A percentile compares a stretch with the other conserved stretches of the same genome.
These are phyloP conservation scores for Galerina marginata DNA, from an alignment of 768 basidiomycete genomes.

Conservation along the genomic window DNA sequence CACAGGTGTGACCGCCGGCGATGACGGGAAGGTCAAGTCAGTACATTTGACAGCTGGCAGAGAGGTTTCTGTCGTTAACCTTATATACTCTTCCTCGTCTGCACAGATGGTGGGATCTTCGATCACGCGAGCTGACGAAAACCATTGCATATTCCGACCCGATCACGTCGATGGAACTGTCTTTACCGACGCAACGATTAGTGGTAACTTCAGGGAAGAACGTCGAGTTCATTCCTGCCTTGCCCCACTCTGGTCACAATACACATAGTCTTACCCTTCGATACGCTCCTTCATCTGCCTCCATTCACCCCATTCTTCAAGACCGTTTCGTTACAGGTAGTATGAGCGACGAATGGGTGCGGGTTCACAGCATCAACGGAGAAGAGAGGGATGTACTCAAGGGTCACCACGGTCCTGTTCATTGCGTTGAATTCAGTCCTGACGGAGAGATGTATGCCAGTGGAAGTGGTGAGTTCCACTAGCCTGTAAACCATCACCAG, in stretches of 20 bases:
- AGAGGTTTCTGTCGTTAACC: background rate
- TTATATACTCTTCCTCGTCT: slow-evolving; percentile 18
- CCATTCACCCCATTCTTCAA: slow-evolving; percentile 87
- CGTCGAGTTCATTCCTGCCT: slow-evolving; percentile 87
- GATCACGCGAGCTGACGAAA: slow-evolving; percentile 75
- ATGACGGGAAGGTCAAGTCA: slow-evolving; percentile 91
- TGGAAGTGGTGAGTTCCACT: slow-evolving; percentile 81
- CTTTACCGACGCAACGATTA: slow-evolving; percentile 77
- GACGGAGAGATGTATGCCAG: slow-evolving; percentile 98
- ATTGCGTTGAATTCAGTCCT: slow-evolving; percentile 91
- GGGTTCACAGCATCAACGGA: slow-evolving; percentile 89
- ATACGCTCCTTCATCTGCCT: slow-evolving; percentile 92
- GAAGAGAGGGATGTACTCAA: slow-evolving; percentile 91
- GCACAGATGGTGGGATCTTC: slow-evolving; percentile 94
- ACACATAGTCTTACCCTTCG: slow-evolving; percentile 80
- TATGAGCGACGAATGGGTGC: slow-evolving; percentile 92
- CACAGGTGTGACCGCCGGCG: slow-evolving; percentile 87
- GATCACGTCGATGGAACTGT: slow-evolving; percentile 95
- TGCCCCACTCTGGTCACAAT: slow-evolving; percentile 60
- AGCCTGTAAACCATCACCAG: background rate
- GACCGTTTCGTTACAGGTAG: slow-evolving; percentile 95
- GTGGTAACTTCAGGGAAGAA: slow-evolving; percentile 92
- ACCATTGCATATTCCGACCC: slow-evolving; percentile 75
- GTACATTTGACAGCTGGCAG: slow-evolving; percentile 21
- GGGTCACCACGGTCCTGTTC: slow-evolving; percentile 97